A percentile compares a stretch with the other conserved stretches of the same genome.
Evolutionary conservation across 495 filamentous ascomycete species (phyloP).

Genomic region (Tuber aestivum): DNA sequence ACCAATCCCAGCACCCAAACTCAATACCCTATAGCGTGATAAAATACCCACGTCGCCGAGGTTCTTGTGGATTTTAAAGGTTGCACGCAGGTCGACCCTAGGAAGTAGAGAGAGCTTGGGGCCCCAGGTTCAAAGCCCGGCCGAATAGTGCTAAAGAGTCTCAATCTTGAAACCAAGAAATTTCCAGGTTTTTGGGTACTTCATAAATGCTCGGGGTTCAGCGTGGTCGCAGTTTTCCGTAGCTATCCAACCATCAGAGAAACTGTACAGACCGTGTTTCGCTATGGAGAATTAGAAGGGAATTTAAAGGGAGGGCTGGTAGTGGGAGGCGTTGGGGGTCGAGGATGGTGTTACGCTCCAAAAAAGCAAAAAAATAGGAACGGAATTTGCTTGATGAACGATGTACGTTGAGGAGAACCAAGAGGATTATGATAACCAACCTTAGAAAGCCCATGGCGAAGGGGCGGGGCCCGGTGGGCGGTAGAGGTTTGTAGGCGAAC

Average conservation of each 20-base stretch:
- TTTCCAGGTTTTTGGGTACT: not conserved
- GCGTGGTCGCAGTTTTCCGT: not conserved
- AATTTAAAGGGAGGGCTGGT: not conserved
- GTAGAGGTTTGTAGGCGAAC: not conserved
- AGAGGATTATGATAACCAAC: not conserved
- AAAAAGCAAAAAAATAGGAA: not conserved
- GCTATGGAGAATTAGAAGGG: not conserved
- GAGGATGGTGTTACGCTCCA: not conserved
- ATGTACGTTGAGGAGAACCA: not conserved
- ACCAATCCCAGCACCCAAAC: not conserved
- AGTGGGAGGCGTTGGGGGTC: not conserved
- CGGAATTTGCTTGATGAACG: not conserved
- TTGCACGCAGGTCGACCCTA: conserved; percentile 15
- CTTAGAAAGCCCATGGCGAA: not conserved
- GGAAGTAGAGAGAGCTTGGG: not conserved
- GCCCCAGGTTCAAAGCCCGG: not conserved
- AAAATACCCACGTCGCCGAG: conserved; percentile 6
- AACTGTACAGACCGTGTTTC: not conserved
- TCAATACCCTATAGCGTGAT: conserved; percentile 21
- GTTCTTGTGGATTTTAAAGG: conserved; percentile 22
- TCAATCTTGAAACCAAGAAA: not conserved
- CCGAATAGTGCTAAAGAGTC: not conserved
- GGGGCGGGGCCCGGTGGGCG: not conserved
- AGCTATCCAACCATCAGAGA: not conserved
- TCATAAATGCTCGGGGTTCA: not conserved